phyloP scores from a whole-genome alignment of 2,329 filamentous ascomycete genomes.

The Stemphylium lycopersici region DNA sequence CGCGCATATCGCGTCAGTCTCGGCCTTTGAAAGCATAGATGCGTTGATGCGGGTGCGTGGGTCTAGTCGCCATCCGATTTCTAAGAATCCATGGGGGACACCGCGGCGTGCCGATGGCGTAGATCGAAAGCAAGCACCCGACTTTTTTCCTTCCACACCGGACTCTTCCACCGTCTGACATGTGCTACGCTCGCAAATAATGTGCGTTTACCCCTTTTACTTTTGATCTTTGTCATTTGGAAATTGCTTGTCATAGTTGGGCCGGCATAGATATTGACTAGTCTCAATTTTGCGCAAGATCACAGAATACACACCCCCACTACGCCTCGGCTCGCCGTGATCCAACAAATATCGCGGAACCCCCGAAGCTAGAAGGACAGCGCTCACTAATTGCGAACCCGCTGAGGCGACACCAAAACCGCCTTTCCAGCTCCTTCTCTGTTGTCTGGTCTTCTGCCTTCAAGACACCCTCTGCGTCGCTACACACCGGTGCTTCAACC shows the following conservation, averaged over 20 bases:
- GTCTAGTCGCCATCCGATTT: slow-evolving; percentile 32
- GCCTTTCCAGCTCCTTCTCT: slow-evolving; percentile 26
- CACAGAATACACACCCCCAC: slow-evolving; percentile 19
- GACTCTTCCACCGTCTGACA: slow-evolving; percentile 18
- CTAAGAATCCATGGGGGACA: slow-evolving; percentile 30
- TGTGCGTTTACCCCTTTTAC: not conserved
- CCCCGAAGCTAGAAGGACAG: slow-evolving; percentile 31
- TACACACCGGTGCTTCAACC: not conserved
- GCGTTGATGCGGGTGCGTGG: slow-evolving; percentile 11
- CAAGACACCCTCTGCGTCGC: slow-evolving; percentile 17
- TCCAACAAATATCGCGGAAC: slow-evolving; percentile 22
- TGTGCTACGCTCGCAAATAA: slow-evolving; percentile 10
- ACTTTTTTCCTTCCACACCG: slow-evolving; percentile 18
- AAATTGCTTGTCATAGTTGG: slow-evolving; percentile 5
- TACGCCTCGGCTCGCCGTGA: slow-evolving; percentile 16
- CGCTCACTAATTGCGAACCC: slow-evolving; percentile 16
- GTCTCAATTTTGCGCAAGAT: slow-evolving; percentile 14
- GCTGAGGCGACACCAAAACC: slow-evolving; percentile 16
- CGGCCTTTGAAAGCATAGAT: slow-evolving; percentile 3
- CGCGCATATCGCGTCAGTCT: slow-evolving; percentile 18
- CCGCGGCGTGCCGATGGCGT: slow-evolving; percentile 29
- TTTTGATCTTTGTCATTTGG: slow-evolving; percentile 2
- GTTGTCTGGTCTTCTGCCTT: slow-evolving; percentile 7
- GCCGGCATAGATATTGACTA: slow-evolving; percentile 1
- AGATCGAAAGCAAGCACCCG: slow-evolving; percentile 13